Evolutionary conservation across 257 asterid species (phyloP).

Genomic region (Nicotiana attenuata): DNA sequence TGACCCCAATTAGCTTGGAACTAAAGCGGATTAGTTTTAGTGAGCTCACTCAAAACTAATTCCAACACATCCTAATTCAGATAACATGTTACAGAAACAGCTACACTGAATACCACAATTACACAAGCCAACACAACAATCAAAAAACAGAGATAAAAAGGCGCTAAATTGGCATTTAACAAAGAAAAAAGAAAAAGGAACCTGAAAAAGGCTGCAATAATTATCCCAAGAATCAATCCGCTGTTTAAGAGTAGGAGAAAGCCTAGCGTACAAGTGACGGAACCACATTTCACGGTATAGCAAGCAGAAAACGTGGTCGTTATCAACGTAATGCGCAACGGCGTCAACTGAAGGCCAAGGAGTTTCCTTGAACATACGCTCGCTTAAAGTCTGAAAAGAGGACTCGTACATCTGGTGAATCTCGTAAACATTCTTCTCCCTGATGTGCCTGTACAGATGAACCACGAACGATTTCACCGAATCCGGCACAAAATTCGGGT

Average conservation of each 20-base stretch:
- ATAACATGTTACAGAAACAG: background rate
- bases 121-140: background rate
- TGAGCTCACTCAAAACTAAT: background rate
- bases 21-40: background rate
- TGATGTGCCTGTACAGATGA: conserved; percentile 88
- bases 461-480: conserved; percentile 82
- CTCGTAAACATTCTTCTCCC: conserved; percentile 96
- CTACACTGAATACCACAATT: background rate
- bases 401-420: conserved; percentile 94
- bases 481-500: conserved; percentile 85
- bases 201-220: conserved; percentile 87
- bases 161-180: background rate
- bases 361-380: conserved; percentile 76
- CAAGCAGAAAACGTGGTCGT: conserved; percentile 92
- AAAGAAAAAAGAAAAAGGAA: conserved; percentile 1
- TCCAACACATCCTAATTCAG: background rate
- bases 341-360: conserved; percentile 98
- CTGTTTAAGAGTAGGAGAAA: conserved; percentile 73
- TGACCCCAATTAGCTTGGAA: background rate
- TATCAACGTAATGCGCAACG: conserved; percentile 72
- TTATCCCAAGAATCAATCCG: conserved; percentile 94
- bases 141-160: background rate
- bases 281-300: conserved; percentile 98
- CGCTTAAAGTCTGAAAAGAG: conserved; percentile 85
- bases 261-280: conserved; percentile 85